phyloP scores from a whole-genome alignment of 768 basidiomycete genomes.

The Rhizopogon vulgaris region DNA sequence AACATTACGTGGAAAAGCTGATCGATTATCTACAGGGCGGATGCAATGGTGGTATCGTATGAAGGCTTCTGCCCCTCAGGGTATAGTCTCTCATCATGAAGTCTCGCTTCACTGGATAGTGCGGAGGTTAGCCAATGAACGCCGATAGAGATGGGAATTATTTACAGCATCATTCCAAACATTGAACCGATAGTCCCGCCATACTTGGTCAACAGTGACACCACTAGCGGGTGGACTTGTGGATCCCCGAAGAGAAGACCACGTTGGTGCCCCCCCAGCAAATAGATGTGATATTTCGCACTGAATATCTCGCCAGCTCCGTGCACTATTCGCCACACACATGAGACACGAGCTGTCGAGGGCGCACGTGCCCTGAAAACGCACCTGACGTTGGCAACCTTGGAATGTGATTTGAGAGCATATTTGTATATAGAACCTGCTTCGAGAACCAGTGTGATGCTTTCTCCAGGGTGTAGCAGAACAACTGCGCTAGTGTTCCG shows the following conservation, averaged over 20 bases:
- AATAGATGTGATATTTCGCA: conserved; percentile 61
- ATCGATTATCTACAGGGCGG: conserved; percentile 23
- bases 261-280: conserved; percentile 29
- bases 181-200: conserved; percentile 61
- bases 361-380: conserved; percentile 14
- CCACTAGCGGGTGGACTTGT: conserved; percentile 39
- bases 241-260: conserved; percentile 26
- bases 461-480: conserved; percentile 56
- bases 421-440: conserved; percentile 66
- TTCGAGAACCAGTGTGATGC: conserved; percentile 60
- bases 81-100: conserved; percentile 15
- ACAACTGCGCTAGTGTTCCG: conserved; percentile 46
- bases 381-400: conserved; percentile 67
- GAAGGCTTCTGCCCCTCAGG: conserved; percentile 14
- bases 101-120: conserved; percentile 14
- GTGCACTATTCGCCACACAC: conserved; percentile 36
- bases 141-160: background rate
- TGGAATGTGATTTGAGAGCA: conserved; percentile 57
- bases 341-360: conserved; percentile 3
- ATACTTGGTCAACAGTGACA: conserved; percentile 58
- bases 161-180: conserved; percentile 51
- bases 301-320: conserved; percentile 58
- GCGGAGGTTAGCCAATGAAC: conserved; percentile 4
- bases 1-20: conserved; percentile 20
- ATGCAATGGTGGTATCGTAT: conserved; percentile 23